phyloP scores from a whole-genome alignment of 805 yeast species.

The Teunomyces pallodes region DNA sequence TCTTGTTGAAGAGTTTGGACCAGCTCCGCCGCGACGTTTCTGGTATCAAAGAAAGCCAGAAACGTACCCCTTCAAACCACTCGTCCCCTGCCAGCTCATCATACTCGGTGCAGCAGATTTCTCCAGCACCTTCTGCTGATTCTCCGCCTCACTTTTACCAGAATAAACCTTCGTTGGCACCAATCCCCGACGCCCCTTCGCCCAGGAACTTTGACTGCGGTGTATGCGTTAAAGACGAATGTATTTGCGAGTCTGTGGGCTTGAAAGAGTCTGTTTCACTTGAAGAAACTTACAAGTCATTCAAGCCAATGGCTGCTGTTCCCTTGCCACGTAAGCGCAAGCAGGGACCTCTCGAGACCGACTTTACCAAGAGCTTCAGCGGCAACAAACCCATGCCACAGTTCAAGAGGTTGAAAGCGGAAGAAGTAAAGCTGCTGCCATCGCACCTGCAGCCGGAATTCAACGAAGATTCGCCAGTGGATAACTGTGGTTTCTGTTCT shows the following conservation, averaged over 20 bases:
- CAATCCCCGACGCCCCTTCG: conserved; percentile 10
- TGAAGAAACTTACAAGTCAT: conserved; percentile 25
- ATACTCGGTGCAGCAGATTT: conserved; percentile 45
- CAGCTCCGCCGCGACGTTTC: conserved; percentile 35
- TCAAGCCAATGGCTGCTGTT: conserved; percentile 67
- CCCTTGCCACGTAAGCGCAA: conserved; percentile 45
- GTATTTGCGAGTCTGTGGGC: conserved; percentile 60
- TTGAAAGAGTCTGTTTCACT: conserved; percentile 25
- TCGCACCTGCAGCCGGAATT: conserved; percentile 13
- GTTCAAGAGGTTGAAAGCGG: conserved; percentile 21
- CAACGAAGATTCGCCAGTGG: conserved; percentile 52
- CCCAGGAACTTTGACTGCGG: conserved; percentile 50
- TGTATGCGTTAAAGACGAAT: conserved; percentile 65
- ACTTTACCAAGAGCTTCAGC: conserved; percentile 52
- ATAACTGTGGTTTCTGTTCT: conserved; percentile 90
- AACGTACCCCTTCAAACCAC: neutral
- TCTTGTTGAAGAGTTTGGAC: conserved; percentile 41
- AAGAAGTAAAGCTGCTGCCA: conserved; percentile 1
- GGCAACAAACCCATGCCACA: conserved; percentile 35
- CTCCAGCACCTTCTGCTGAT: conserved; percentile 53
- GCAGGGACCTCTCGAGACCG: conserved; percentile 40
- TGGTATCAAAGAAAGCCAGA: conserved; percentile 14
- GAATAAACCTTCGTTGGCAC: neutral
- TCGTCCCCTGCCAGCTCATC: conserved; percentile 16
- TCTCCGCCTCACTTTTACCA: conserved; percentile 36